These are phyloP conservation scores for Prunella vulgaris DNA, from an alignment of 257 asterid genomes.

Conservation along the genomic window DNA sequence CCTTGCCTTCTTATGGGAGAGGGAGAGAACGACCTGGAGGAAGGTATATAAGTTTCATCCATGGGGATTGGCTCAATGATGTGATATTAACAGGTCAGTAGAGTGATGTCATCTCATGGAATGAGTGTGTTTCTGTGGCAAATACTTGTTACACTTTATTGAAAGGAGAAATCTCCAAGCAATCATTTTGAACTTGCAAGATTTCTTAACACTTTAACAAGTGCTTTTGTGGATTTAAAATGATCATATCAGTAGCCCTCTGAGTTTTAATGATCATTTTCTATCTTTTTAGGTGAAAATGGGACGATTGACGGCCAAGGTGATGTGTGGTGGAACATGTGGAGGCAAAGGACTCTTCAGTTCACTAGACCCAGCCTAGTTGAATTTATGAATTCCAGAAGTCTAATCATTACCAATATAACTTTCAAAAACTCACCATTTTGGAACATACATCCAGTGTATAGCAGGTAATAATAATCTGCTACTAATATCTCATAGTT, in stretches of 20 bases:
- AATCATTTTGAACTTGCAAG: not conserved
- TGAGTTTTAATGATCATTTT: not conserved
- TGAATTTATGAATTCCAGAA: conserved; percentile 52
- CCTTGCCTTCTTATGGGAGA: conserved; percentile 74
- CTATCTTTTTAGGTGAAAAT: conserved; percentile 49
- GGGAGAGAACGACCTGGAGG: conserved; percentile 68
- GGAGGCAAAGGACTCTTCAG: conserved; percentile 54
- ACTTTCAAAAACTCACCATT: conserved; percentile 56
- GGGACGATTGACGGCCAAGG: conserved; percentile 84
- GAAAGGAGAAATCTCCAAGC: not conserved
- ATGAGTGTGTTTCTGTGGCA: not conserved
- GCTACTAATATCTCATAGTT: not conserved
- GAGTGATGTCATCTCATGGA: no score
- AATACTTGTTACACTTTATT: not conserved
- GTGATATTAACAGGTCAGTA: conserved; percentile 58
- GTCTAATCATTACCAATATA: conserved; percentile 47
- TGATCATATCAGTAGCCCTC: not conserved
- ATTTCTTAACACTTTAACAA: not conserved
- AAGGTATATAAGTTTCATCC: conserved; percentile 60
- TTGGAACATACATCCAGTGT: conserved; percentile 77
- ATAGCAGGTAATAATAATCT: conserved; percentile 47
- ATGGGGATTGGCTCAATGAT: conserved; percentile 53
- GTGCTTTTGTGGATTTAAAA: not conserved
- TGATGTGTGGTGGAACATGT: conserved; percentile 68
- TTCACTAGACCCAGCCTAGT: conserved; percentile 53